Evolutionary conservation across 2,329 filamentous ascomycete species (phyloP).

Genomic region (Fusarium setosum): DNA sequence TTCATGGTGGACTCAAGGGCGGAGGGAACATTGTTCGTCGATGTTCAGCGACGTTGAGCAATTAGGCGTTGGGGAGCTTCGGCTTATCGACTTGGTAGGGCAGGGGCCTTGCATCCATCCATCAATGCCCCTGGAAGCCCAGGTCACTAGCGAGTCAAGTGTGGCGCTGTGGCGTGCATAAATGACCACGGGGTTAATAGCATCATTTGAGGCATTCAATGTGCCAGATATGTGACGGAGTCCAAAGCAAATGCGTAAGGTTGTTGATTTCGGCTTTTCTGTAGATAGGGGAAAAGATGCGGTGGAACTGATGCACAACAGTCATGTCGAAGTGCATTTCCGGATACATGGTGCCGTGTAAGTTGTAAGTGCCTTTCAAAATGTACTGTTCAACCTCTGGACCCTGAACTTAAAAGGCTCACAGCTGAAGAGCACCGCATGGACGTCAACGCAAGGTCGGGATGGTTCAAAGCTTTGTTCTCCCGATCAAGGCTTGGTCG

Average conservation of each 20-base stretch:
- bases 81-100: constrained; percentile 41
- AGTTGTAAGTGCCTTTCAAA: constrained; percentile 2
- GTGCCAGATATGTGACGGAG: constrained; percentile 11
- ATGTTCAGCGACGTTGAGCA: constrained; percentile 24
- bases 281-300: neutral
- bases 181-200: neutral
- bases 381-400: constrained; percentile 4
- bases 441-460: neutral
- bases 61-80: constrained; percentile 17
- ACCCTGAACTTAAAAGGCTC: neutral
- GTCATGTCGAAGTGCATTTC: neutral
- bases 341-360: neutral
- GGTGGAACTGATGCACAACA: neutral
- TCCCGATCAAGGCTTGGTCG: neutral
- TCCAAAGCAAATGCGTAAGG: neutral
- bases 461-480: neutral
- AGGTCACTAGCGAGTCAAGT: no score
- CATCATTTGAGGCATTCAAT: constrained; percentile 16
- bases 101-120: constrained; percentile 20
- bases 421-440: neutral
- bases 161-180: constrained; percentile 25
- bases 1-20: constrained; percentile 30
- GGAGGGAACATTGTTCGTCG: constrained; percentile 32
- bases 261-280: neutral
- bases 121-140: neutral